Evolutionary conservation across 2,329 filamentous ascomycete species (phyloP).

Genomic region (Verticillium longisporum): DNA sequence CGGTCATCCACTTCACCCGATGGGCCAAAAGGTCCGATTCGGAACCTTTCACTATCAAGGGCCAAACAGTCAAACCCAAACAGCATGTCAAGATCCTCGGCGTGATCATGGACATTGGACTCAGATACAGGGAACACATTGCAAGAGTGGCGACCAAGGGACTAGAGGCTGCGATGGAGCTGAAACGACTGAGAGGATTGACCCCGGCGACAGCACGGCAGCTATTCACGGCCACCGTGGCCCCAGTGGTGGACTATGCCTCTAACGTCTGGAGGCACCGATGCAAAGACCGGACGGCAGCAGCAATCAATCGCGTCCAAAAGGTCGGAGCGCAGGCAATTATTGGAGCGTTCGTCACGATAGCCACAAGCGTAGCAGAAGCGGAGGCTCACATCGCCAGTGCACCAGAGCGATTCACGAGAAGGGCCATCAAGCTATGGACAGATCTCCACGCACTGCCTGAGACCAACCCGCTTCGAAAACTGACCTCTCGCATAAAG

Average conservation of each 20-base stretch:
- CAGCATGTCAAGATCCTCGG: slow-evolving; percentile 11
- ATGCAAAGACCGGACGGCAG: slow-evolving; percentile 9
- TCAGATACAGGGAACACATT: too few species aligned
- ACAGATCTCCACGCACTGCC: slow-evolving; percentile 3
- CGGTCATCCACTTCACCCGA: slow-evolving; percentile 10
- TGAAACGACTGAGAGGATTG: too few species aligned
- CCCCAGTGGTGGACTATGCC: slow-evolving; percentile 16
- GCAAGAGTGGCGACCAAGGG: too few species aligned
- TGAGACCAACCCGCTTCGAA: slow-evolving; percentile 5
- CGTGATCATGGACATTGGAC: slow-evolving; percentile 12
- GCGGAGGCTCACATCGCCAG: neutral
- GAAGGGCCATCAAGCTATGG: slow-evolving; percentile 6
- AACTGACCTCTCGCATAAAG: neutral
- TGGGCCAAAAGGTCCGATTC: neutral
- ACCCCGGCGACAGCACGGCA: too few species aligned
- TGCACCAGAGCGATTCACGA: slow-evolving; percentile 10
- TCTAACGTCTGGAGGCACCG: slow-evolving; percentile 16
- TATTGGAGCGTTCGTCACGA: slow-evolving; percentile 10
- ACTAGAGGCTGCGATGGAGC: too few species aligned
- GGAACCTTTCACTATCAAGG: neutral
- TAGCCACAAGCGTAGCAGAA: slow-evolving; percentile 13
- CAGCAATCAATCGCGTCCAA: slow-evolving; percentile 6
- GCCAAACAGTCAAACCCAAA: neutral
- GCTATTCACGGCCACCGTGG: too few species aligned
- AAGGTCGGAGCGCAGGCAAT: slow-evolving; percentile 11